Conservation (phyloP, 192 early-diverging fungal species). For the Funneliformis mosseae region DNA sequence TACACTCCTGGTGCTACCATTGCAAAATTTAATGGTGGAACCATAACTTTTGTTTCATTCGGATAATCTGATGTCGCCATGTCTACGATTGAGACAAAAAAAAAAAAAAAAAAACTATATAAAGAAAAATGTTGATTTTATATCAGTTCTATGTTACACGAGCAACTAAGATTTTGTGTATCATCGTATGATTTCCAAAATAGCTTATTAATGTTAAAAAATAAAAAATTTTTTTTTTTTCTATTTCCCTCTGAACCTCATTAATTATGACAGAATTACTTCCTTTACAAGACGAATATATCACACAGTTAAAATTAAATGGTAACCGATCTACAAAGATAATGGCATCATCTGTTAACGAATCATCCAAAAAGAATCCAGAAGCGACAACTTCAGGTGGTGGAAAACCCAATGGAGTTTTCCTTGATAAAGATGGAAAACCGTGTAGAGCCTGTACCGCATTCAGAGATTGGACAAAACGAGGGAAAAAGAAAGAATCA, state of each 20-base stretch:
- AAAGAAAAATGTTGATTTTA: too few relatives aligned
- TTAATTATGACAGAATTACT: constrained; percentile 20
- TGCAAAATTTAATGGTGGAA: constrained; percentile 94
- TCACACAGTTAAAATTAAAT: background rate
- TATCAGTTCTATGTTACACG: too few relatives aligned
- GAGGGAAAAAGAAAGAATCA: constrained; percentile 53
- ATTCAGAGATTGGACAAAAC: constrained; percentile 69
- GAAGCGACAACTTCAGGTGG: too few relatives aligned
- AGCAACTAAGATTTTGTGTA: too few relatives aligned
- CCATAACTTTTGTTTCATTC: constrained; percentile 53
- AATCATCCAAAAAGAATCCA: background rate
- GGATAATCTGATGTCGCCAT: background rate
- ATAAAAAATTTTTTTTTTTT: too few relatives aligned
- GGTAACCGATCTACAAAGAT: background rate
- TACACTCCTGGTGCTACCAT: constrained; percentile 93
- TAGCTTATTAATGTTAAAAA: too few relatives aligned
- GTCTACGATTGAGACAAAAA: too few relatives aligned
- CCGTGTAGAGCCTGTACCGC: constrained; percentile 81
- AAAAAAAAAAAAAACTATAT: background rate
- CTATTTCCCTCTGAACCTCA: background rate
- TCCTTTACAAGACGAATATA: background rate
- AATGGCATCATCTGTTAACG: background rate
- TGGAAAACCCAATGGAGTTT: constrained; percentile 23
- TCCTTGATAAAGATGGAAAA: constrained; percentile 59
- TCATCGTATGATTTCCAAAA: too few relatives aligned